Evolutionary conservation across 306 rosid genomes (phyloP).

Genomic region (Rubus idaeus): DNA sequence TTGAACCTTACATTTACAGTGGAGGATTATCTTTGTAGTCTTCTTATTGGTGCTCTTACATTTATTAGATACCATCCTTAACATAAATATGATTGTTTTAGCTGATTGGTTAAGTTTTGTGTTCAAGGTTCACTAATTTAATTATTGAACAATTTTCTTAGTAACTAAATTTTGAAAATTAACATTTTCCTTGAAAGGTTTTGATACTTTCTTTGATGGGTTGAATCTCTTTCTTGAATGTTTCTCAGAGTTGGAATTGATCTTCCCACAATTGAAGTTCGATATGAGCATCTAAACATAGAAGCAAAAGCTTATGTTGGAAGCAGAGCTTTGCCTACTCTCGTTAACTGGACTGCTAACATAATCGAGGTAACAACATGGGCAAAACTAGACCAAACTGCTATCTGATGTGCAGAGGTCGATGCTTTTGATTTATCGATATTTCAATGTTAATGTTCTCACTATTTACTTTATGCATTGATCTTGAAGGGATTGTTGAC

Average conservation of each 20-base stretch:
- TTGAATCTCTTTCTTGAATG: background rate
- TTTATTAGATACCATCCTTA: background rate
- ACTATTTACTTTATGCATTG: background rate
- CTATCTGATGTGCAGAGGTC: conserved; percentile 1
- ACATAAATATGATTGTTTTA: no score
- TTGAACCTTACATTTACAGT: no score
- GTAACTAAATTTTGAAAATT: background rate
- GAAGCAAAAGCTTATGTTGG: conserved; percentile 50
- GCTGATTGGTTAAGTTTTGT: no score
- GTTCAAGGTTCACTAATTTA: background rate
- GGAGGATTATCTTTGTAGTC: no score
- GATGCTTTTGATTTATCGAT: conserved; percentile 18
- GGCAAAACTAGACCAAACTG: background rate
- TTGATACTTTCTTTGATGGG: background rate
- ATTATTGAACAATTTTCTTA: background rate
- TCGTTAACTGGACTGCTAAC: conserved; percentile 9
- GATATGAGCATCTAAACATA: conserved; percentile 51
- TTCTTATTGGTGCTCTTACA: no score
- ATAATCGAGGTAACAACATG: conserved; percentile 26
- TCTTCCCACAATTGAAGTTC: conserved; percentile 56
- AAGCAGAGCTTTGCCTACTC: conserved; percentile 37
- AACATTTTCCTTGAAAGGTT: background rate
- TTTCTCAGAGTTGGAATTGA: conserved; percentile 56
- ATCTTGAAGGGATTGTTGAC: conserved; percentile 33
- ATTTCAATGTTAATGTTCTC: conserved; percentile 16